These are phyloP conservation scores for Backusella liffmaniae DNA, from an alignment of 192 early-diverging fungal species.

Conservation along the genomic window DNA sequence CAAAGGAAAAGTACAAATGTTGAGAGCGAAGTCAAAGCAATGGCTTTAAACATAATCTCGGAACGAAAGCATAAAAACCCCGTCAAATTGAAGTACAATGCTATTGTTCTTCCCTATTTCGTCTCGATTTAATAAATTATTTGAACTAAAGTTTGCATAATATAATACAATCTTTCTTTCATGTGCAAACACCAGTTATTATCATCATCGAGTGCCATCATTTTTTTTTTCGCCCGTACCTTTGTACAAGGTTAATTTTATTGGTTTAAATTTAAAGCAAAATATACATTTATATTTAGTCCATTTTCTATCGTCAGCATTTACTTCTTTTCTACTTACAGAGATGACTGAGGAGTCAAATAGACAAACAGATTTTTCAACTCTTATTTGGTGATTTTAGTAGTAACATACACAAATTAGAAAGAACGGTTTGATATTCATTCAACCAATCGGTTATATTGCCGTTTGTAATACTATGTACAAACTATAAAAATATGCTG, in stretches of 20 bases:
- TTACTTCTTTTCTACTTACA: background rate
- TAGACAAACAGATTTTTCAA: background rate
- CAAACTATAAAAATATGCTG: background rate
- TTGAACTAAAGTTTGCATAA: background rate
- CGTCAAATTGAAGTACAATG: background rate
- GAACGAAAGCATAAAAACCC: background rate
- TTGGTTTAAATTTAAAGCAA: background rate
- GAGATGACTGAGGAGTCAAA: background rate
- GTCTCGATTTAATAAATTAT: background rate
- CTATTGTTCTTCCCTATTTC: background rate
- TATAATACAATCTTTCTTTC: background rate
- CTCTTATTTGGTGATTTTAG: background rate
- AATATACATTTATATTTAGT: background rate
- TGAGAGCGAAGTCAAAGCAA: background rate
- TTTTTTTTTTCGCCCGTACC: background rate
- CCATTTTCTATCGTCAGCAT: background rate
- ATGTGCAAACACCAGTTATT: background rate
- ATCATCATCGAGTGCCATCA: background rate
- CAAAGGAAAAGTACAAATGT: background rate
- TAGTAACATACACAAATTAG: background rate
- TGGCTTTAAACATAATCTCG: background rate
- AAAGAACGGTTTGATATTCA: background rate
- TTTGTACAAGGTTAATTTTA: background rate
- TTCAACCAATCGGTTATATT: background rate
- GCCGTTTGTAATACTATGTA: background rate